Base-by-base conservation (phyloP, 495 filamentous ascomycete species). In the Chlorociboria aeruginascens region DNA sequence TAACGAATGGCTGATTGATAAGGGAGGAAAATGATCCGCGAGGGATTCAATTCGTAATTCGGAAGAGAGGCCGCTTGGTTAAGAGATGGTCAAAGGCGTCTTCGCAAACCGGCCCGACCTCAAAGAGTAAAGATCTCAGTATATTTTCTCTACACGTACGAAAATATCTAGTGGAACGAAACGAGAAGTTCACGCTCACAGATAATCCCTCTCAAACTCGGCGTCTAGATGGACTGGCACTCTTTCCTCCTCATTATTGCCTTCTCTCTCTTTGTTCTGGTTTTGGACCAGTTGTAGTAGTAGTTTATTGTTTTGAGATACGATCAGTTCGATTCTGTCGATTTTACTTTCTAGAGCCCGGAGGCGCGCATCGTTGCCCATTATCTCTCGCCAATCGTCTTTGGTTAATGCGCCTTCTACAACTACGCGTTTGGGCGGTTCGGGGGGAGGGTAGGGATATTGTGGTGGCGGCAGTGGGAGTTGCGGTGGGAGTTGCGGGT, bases 131-230 rank as follows among this genome's bases (percentile, higher is more conserved):
- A 25, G n/a, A 25, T 40, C 34, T 32, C 33, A 48, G 34, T n/a
- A 38, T 48, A 16, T 40, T n/a, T n/a, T n/a, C 25, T 17, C 16
- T 38, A 29, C 20, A 25, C 20, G 20, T 25, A 25, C 20, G 20
- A 25, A 25, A 25, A 25, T 25, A 25, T 25, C 20, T 25, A 25
- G 20, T 25, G 20, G 20, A 25, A 25, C 20, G 20, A 12, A 36
- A 14, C 14, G 34, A 36, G 34, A 36, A 36, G 14, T 43, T 8
- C 40, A 35, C 35, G 43, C 52, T 59, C 52, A 59, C 56, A 59
- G 40, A 38, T 59, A 59, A 55, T 59, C 56, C 12, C 56, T 42
- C 52, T 59, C 56, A 55, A 59, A 59, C 50, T 59, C 56, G 32
- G 56, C 52, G 32, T 59, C 56, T 12, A 59, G 56, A 55, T 59